A percentile compares a stretch with the other conserved stretches of the same genome.
These are phyloP conservation scores for Populus deltoides DNA, from an alignment of 345 rosid species.

Conservation along the genomic window DNA sequence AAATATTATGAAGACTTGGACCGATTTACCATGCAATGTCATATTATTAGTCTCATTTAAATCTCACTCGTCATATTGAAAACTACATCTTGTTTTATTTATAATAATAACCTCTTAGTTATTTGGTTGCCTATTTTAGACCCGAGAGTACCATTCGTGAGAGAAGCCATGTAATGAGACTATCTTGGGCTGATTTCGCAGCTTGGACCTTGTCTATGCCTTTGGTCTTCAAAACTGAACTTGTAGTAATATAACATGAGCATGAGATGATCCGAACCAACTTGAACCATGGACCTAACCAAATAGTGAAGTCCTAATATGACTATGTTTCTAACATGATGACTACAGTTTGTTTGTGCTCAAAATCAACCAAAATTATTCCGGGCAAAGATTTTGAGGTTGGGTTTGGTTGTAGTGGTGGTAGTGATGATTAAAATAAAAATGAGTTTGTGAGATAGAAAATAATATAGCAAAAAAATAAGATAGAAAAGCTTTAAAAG, in stretches of 20 bases:
- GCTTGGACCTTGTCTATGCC: not conserved
- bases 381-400: not conserved
- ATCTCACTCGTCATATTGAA: not conserved
- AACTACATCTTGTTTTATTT: too few species aligned
- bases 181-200: constrained; percentile 1
- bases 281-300: not conserved
- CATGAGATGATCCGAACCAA: not conserved
- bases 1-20: not conserved
- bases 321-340: not conserved
- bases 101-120: too few species aligned
- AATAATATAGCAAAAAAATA: not conserved
- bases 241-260: not conserved
- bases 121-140: not conserved
- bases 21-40: not conserved
- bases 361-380: not conserved
- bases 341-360: not conserved
- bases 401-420: not conserved
- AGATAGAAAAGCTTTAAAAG: not conserved
- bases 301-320: not conserved
- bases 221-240: not conserved
- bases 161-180: not conserved
- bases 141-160: not conserved
- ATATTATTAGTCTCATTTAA: not conserved
- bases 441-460: not conserved
- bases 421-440: too few species aligned